Conservation (phyloP, 1,139 yeast genomes). For the Yamadazyma spencermartinsiae region DNA sequence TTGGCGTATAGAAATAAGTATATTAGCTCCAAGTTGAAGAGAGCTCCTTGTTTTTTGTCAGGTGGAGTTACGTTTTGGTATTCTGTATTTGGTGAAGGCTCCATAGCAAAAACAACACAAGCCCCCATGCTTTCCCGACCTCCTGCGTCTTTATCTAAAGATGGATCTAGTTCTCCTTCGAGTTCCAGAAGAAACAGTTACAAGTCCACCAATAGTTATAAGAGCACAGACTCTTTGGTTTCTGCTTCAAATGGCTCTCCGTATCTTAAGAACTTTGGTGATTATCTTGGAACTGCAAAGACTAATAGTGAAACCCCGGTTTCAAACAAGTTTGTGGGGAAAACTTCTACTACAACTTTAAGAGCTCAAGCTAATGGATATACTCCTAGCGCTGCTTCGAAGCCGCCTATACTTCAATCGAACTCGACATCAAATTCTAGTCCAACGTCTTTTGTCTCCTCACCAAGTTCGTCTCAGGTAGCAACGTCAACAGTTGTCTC, state of each 20-base stretch:
- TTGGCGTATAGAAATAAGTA: conserved; percentile 42
- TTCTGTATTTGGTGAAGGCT: conserved; percentile 30
- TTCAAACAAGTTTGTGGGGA: conserved; percentile 15
- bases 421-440: not conserved
- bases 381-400: conserved; percentile 14
- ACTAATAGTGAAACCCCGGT: conserved; percentile 22
- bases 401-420: conserved; percentile 7
- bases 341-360: conserved; percentile 3
- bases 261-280: conserved; percentile 41
- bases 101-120: conserved; percentile 22
- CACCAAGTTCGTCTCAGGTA: no score
- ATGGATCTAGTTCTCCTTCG: conserved; percentile 16
- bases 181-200: conserved; percentile 14
- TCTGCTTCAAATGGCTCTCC: conserved; percentile 19
- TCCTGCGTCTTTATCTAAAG: conserved; percentile 22
- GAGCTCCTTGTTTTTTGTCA: conserved; percentile 36
- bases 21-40: conserved; percentile 35
- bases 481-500: not conserved
- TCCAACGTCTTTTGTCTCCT: no score
- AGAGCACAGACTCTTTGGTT: conserved; percentile 7
- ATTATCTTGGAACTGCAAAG: conserved; percentile 40
- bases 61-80: conserved; percentile 47
- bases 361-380: conserved; percentile 5
- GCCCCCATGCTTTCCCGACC: conserved; percentile 22
- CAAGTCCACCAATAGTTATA: conserved; percentile 5